Evolutionary conservation across 2,329 filamentous ascomycete species (phyloP), one percentile per base, ranked within the genome.

Genomic region (Diaporthe citriasiana): DNA sequence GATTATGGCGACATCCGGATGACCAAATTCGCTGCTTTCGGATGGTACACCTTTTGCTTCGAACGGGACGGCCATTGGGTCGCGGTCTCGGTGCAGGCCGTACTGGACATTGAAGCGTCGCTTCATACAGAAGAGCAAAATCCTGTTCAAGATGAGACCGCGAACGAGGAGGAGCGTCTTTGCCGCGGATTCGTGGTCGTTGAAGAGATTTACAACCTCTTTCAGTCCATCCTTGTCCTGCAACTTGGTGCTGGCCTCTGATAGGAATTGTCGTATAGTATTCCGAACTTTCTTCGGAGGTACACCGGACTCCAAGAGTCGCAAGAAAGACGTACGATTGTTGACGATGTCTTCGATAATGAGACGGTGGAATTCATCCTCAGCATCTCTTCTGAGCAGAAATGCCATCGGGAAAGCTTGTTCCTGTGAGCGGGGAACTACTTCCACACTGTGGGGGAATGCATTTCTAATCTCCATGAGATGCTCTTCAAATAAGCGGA

Each of bases 21-120:
- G 92, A 0, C 91, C 90, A 78, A 89, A 94, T 77, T 94, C 92
- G 0, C 91, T 89, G 8, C 89, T 86, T 0, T 89, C 87, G 0
- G 87, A 88, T 0, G 93, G 92, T 0, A 87, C 84, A 3, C 92
- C 93, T 73, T 94, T 94, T 0, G 91, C 90, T 15, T 89, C 85
- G 65, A 88, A 94, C 0, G 93, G 93, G 0, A 94, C 93, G 0
- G 92, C 92, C 7, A 93, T 87, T 0, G 90, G 90, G 53, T 87
- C 84, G 19, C 93, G 85, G 0, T 75, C 59, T 0, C 88, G 86
- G 76, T 91, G 86, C 0, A 92, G 81, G 0, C 90, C 90, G 60
- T 92, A 95, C 56, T 89, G 85, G 0, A 95, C 92, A 38, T 92
- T 91, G 89, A 89, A 94, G 5, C 90, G 83, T 78, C 93, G 93